Conservation (phyloP, 2,329 filamentous ascomycete species). For the Diaporthe sp. region DNA sequence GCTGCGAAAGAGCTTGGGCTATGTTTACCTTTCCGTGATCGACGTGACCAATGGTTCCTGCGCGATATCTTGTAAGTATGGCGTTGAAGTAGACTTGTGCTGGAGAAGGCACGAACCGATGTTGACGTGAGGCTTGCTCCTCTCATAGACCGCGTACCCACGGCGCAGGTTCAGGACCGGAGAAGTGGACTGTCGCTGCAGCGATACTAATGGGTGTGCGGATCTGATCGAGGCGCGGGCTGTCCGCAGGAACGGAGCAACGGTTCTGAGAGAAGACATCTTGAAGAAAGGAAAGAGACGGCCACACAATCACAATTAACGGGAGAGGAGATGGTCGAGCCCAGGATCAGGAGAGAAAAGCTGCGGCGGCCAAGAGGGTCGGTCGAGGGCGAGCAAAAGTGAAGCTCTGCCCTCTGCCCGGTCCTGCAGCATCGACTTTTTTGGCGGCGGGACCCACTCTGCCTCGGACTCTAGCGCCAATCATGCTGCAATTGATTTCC, state of each 20-base stretch:
- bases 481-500: constrained; percentile 33
- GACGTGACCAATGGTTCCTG: constrained; percentile 97
- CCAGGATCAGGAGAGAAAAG: constrained; percentile 24
- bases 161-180: constrained; percentile 74
- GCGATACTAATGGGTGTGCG: constrained; percentile 76
- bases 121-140: constrained; percentile 97
- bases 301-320: constrained; percentile 39
- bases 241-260: constrained; percentile 84
- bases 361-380: constrained; percentile 24
- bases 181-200: constrained; percentile 76
- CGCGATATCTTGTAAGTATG: constrained; percentile 33
- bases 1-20: neutral
- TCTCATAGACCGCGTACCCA: constrained; percentile 79
- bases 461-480: constrained; percentile 23
- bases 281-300: constrained; percentile 50
- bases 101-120: constrained; percentile 74
- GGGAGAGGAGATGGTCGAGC: constrained; percentile 25
- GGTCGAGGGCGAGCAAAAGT: constrained; percentile 25
- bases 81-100: constrained; percentile 31
- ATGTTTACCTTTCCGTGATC: constrained; percentile 94
- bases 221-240: constrained; percentile 79
- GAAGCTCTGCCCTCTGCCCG: constrained; percentile 21
- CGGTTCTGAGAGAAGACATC: constrained; percentile 85
- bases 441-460: constrained; percentile 33
- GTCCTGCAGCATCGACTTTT: constrained; percentile 33